Evolutionary conservation across 1,284 basidiomycete species (phyloP).

Genomic region (Acaromyces ingoldii): DNA sequence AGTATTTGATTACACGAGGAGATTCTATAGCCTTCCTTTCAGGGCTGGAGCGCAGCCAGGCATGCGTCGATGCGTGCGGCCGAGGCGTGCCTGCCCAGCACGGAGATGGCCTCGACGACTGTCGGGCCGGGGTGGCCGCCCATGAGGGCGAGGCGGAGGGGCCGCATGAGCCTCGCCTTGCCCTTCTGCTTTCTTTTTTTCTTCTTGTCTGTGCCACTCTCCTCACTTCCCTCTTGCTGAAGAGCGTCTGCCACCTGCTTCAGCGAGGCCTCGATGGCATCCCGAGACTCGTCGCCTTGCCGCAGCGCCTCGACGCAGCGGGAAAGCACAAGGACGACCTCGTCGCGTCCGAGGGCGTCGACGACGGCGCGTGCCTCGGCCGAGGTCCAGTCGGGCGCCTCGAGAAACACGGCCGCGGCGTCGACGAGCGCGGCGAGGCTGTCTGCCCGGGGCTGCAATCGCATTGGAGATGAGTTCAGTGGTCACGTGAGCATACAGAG

Average conservation of each 20-base stretch:
- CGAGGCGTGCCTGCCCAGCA: conserved; percentile 19
- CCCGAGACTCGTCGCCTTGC: background rate
- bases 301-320: background rate
- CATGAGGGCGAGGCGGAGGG: conserved; percentile 21
- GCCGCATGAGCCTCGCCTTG: conserved; percentile 19
- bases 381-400: no score
- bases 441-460: no score
- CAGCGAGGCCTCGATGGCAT: background rate
- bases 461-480: no score
- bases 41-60: no score
- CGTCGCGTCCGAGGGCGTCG: background rate
- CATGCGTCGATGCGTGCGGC: no score
- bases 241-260: background rate
- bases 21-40: no score
- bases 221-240: background rate
- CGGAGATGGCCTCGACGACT: conserved; percentile 18
- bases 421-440: no score
- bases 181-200: background rate
- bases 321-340: background rate
- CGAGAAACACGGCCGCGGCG: no score
- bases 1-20: no score
- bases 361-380: background rate
- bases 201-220: background rate
- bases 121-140: conserved; percentile 16
- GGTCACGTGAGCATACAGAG: background rate